Percentiles rank a stretch among this genome's conserved stretches.
Conservation (phyloP, 78 protist species). For the Mastigamoeba balamuthi region DNA sequence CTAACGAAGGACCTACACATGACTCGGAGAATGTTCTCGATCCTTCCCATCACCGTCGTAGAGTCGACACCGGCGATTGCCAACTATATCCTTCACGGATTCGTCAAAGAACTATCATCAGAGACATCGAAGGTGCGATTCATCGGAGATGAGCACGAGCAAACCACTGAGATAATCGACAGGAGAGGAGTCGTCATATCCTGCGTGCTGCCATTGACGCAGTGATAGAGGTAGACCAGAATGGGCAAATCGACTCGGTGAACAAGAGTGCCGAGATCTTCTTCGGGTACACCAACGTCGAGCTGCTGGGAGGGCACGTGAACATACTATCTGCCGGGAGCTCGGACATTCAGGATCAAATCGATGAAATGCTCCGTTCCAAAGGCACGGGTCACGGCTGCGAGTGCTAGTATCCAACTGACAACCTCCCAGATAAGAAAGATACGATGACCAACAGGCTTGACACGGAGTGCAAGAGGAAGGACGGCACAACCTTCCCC, state of each 20-base stretch:
- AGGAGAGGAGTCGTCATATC: not conserved
- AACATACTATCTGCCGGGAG: not conserved
- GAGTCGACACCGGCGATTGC: not conserved
- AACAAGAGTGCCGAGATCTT: not conserved
- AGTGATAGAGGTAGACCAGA: not conserved
- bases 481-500: not conserved
- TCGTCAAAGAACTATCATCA: not conserved
- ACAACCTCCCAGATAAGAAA: not conserved
- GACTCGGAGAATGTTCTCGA: not conserved
- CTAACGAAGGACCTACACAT: not conserved
- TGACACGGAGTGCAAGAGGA: not conserved
- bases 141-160: not conserved
- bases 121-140: not conserved
- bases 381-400: not conserved
- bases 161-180: not conserved
- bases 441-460: not conserved
- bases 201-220: not conserved
- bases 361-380: not conserved
- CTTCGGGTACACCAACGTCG: not conserved
- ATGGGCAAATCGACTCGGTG: not conserved
- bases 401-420: not conserved
- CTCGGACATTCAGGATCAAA: too few relatives aligned
- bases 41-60: not conserved
- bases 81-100: not conserved
- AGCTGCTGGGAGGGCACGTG: not conserved